Evolutionary conservation across 129 eudicot species (phyloP), one percentile per base, ranked within the genome.

Genomic region (Flaveria linearis): DNA sequence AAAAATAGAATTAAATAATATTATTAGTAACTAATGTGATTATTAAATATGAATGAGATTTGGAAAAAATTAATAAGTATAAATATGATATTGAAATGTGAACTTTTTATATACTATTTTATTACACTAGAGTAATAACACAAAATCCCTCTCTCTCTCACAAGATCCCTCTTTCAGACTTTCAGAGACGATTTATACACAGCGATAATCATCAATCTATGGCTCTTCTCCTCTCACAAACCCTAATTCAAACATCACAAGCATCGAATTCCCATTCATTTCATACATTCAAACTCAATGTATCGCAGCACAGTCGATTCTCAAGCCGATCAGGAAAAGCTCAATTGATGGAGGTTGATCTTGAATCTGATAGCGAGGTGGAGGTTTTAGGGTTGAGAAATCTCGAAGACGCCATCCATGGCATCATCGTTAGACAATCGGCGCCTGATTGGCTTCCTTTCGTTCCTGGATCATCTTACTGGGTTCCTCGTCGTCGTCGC

Each of bases 361-460:
- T 86, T 2, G 83, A 78, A 50, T 41, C 83, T n/a, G 87, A 86
- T 30, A 55, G 25, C 2, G 90, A 86, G 36, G 82, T 81, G 5
- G 55, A 80, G 75, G 83, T 80, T 65, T 73, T 80, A 20, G 22
- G 22, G 22, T 20, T 20, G 22, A 20, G 22, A 20, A 20, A 20
- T 20, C 22, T 20, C 22, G 88, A 87, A 68, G 91, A 87, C n/a
- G 91, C 80, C 12, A 84, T 87, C 28, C 88, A 87, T 25, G 75
- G 75, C 56, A 82, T 87, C 41, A 78, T 87, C 36, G 86, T 82
- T 1, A 73, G 68, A 9, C 70, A 86, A 78, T 87, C 86, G 7
- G 86, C 86, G 1, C 91, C 91, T 18, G 88, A 84, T 79, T 87
- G 88, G 91, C 78, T 87, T 15, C 91, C 91, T 26, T 87, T 87